phyloP scores from a whole-genome alignment of 768 basidiomycete genomes.

The Rhizopogon vulgaris region DNA sequence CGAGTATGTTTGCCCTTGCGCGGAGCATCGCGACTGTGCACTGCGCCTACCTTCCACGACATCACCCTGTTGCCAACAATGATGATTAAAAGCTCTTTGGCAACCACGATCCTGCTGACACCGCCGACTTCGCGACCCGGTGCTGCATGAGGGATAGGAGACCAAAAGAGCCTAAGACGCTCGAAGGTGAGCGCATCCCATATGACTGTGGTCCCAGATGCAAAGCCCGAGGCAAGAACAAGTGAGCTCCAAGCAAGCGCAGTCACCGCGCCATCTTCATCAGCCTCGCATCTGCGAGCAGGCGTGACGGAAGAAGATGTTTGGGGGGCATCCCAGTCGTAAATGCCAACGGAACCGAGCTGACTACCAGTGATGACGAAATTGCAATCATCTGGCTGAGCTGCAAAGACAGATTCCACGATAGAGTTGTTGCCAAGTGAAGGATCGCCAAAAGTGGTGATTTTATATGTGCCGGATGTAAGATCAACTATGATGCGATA shows the following conservation, averaged over 20 bases:
- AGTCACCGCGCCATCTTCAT: constrained; percentile 58
- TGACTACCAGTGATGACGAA: constrained; percentile 62
- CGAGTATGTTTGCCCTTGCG: constrained; percentile 26
- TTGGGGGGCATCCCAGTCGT: constrained; percentile 36
- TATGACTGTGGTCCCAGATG: constrained; percentile 48
- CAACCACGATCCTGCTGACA: constrained; percentile 55
- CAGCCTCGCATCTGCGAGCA: constrained; percentile 51
- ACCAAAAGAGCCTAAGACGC: constrained; percentile 47
- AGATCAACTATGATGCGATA: constrained; percentile 42
- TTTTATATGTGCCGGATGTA: constrained; percentile 21
- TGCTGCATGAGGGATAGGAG: constrained; percentile 34
- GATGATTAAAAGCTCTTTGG: constrained; percentile 49
- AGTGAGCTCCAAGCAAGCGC: constrained; percentile 55
- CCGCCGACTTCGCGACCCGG: constrained; percentile 32
- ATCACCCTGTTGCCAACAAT: constrained; percentile 56
- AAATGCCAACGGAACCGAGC: constrained; percentile 59
- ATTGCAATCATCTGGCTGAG: constrained; percentile 29
- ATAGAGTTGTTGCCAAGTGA: constrained; percentile 46
- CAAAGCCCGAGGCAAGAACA: constrained; percentile 63
- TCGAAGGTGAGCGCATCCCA: constrained; percentile 65
- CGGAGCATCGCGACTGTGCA: constrained; percentile 22
- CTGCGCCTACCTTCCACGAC: constrained; percentile 60
- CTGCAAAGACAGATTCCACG: constrained; percentile 42
- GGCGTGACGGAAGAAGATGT: constrained; percentile 23
- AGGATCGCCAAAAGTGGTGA: constrained; percentile 44